Evolutionary conservation across 345 rosid species (phyloP).

Genomic region (Eucalyptus coolabah): DNA sequence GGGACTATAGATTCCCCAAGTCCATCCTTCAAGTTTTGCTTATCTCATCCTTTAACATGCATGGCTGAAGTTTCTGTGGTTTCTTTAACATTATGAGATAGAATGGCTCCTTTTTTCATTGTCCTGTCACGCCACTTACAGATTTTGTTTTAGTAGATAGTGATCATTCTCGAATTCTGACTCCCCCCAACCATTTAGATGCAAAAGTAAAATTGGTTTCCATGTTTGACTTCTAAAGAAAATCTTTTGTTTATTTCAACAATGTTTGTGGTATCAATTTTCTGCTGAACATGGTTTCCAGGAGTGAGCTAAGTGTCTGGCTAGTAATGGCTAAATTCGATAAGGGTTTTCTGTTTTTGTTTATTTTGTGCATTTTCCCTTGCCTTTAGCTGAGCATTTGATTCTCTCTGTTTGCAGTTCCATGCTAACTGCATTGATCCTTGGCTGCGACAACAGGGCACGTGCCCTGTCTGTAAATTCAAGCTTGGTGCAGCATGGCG

Average conservation of each 20-base stretch:
- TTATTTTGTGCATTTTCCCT: background rate
- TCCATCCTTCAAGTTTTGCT: background rate
- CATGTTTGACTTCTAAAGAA: background rate
- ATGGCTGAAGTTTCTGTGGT: background rate
- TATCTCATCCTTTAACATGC: background rate
- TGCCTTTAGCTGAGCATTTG: background rate
- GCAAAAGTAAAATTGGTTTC: background rate
- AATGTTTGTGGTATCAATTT: background rate
- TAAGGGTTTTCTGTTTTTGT: background rate
- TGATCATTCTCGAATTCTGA: background rate
- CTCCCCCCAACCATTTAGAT: background rate
- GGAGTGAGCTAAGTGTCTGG: background rate
- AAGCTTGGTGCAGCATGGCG: slow-evolving; percentile 28
- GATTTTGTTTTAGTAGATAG: background rate
- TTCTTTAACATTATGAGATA: background rate
- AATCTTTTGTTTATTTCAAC: background rate
- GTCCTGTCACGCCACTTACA: background rate
- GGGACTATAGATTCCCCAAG: background rate
- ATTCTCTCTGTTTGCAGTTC: slow-evolving; percentile 31
- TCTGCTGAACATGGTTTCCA: background rate
- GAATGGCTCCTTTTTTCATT: background rate
- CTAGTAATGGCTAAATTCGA: background rate
- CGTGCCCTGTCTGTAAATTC: slow-evolving; percentile 57
- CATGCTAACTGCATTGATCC: slow-evolving; percentile 60
- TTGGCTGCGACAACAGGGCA: slow-evolving; percentile 58